Conservation (phyloP, 2,329 filamentous ascomycete species). For the Fusarium sp. region DNA sequence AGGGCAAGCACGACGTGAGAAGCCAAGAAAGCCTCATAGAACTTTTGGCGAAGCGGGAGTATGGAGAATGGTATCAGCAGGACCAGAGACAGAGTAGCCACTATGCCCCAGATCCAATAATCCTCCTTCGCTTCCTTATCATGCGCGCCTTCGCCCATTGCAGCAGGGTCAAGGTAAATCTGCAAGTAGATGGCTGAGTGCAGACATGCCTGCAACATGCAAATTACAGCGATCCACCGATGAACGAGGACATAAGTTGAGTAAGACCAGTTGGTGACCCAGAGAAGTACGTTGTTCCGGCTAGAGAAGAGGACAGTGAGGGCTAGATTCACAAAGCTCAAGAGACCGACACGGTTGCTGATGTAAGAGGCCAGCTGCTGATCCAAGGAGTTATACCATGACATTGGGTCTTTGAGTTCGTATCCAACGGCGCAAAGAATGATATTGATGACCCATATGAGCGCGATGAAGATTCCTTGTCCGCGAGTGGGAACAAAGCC, state of each 20-base stretch:
- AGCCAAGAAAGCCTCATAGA: background rate
- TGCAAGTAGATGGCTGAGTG: constrained; percentile 57
- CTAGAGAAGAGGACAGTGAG: constrained; percentile 57
- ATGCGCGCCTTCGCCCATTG: constrained; percentile 19
- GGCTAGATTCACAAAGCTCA: constrained; percentile 55
- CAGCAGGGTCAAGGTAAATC: constrained; percentile 43
- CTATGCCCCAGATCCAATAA: constrained; percentile 59
- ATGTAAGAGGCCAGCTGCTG: background rate
- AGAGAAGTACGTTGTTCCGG: constrained; percentile 61
- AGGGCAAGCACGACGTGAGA: background rate
- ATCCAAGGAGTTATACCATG: background rate
- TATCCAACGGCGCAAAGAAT: background rate
- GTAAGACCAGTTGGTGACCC: constrained; percentile 61
- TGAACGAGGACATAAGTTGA: constrained; percentile 61
- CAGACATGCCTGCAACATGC: constrained; percentile 57
- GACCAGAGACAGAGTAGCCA: constrained; percentile 51
- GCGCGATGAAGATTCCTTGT: background rate
- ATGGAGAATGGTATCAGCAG: constrained; percentile 50
- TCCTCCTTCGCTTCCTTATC: constrained; percentile 44
- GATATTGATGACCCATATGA: background rate
- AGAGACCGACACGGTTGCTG: constrained; percentile 53
- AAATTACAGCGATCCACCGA: constrained; percentile 60
- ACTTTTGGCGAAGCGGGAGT: constrained; percentile 20
- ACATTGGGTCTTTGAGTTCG: background rate
- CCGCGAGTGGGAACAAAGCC: background rate